phyloP scores from a whole-genome alignment of 2,329 filamentous ascomycete species.

The Penicillium sp. region DNA sequence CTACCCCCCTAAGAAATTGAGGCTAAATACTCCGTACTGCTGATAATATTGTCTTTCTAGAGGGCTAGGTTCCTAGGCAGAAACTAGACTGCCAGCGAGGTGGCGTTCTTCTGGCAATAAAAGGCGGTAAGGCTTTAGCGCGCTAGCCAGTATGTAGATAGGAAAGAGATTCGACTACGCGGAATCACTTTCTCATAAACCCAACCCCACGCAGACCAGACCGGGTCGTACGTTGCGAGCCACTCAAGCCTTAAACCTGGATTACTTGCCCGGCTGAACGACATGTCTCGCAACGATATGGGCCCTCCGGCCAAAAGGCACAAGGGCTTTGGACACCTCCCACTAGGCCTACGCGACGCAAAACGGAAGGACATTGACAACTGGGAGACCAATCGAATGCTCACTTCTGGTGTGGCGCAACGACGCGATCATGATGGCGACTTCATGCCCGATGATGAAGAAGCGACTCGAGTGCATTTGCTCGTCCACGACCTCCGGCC shows the following conservation, averaged over 20 bases:
- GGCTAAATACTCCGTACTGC: background rate
- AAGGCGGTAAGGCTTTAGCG: background rate
- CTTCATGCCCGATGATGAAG: slow-evolving; percentile 81
- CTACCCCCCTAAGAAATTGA: too few relatives aligned
- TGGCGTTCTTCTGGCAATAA: background rate
- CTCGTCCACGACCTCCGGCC: slow-evolving; percentile 91
- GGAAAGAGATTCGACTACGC: slow-evolving; percentile 1
- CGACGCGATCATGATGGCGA: slow-evolving; percentile 75
- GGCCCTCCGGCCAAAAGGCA: slow-evolving; percentile 40
- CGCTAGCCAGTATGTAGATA: background rate
- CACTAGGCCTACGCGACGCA: slow-evolving; percentile 39
- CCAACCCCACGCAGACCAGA: background rate
- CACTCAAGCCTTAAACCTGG: background rate
- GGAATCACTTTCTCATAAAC: background rate
- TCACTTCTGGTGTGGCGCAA: slow-evolving; percentile 93
- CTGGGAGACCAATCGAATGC: slow-evolving; percentile 98
- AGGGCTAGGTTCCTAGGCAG: background rate
- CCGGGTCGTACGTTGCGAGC: background rate
- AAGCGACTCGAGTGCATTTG: slow-evolving; percentile 82
- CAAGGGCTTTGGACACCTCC: slow-evolving; percentile 36
- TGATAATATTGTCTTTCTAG: background rate
- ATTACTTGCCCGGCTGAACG: background rate
- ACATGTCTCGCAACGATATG: slow-evolving; percentile 36
- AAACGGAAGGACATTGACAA: slow-evolving; percentile 93
- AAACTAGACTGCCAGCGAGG: background rate